Percentiles rank a stretch among this genome's conserved stretches.
Conservation (phyloP, 148 eudicot genomes). For the Persicaria tinctoria region DNA sequence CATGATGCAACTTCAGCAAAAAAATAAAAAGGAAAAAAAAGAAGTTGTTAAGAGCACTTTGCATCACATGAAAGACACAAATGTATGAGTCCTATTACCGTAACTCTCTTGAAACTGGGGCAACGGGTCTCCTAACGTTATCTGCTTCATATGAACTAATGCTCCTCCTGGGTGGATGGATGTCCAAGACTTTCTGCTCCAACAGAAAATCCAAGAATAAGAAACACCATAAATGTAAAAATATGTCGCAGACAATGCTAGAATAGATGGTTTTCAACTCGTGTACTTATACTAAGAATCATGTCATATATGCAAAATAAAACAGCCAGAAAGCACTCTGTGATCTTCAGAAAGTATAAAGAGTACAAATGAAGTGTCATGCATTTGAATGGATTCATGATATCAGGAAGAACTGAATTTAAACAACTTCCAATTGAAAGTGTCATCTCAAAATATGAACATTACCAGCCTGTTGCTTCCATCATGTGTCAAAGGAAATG, state of each 20-base stretch:
- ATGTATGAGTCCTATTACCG: constrained; percentile 18
- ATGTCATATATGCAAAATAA: neutral
- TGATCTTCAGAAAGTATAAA: neutral
- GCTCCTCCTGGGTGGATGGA: constrained; percentile 52
- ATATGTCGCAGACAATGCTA: neutral
- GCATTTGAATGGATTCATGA: neutral
- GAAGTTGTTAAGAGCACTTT: neutral
- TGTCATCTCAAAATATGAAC: constrained; percentile 10
- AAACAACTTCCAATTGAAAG: neutral
- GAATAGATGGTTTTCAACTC: neutral
- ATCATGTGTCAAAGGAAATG: constrained; percentile 51
- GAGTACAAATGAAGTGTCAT: neutral
- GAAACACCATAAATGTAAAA: neutral
- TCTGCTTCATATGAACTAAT: constrained; percentile 43
- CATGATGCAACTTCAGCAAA: neutral
- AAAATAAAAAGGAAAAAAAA: neutral
- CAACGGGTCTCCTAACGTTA: constrained; percentile 24
- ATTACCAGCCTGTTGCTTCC: constrained; percentile 86
- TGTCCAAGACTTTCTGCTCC: constrained; percentile 57
- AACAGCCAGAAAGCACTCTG: neutral
- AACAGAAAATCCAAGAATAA: constrained; percentile 11
- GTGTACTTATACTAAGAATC: neutral
- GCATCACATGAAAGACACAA: neutral
- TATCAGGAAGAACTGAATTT: neutral
- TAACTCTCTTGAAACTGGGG: constrained; percentile 36